phyloP scores from a whole-genome alignment of 2,329 filamentous ascomycete species.

The Mycosphaerelloides madeirae region DNA sequence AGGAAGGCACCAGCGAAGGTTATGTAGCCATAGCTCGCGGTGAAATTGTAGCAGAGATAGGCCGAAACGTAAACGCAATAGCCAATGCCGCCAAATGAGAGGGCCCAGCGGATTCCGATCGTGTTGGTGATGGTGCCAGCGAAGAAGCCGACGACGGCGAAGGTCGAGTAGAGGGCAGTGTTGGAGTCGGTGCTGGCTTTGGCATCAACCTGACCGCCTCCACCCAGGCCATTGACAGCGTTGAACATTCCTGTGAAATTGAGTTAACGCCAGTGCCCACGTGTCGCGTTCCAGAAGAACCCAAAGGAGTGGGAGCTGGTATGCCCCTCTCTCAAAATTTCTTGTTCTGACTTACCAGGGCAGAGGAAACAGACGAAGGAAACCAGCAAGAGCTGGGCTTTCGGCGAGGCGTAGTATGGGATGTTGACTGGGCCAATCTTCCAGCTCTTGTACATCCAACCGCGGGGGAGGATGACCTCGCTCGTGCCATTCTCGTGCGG shows the following conservation, averaged over 20 bases:
- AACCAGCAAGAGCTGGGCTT: conserved; percentile 46
- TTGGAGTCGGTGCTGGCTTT: conserved; percentile 60
- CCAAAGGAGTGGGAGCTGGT: neutral
- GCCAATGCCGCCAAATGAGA: conserved; percentile 69
- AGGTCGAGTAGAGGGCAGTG: conserved; percentile 68
- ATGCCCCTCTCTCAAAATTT: too few relatives aligned
- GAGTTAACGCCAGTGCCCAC: conserved; percentile 1
- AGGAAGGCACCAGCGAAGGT: conserved; percentile 72
- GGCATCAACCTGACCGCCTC: conserved; percentile 44
- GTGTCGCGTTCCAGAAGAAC: neutral
- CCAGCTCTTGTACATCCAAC: conserved; percentile 46
- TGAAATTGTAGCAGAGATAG: conserved; percentile 68
- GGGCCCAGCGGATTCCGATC: conserved; percentile 63
- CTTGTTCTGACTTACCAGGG: conserved; percentile 33
- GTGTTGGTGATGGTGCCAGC: conserved; percentile 71
- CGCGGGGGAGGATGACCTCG: conserved; percentile 29
- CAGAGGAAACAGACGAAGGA: conserved; percentile 52
- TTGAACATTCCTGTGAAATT: conserved; percentile 45
- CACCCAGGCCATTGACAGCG: conserved; percentile 48
- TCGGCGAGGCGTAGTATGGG: conserved; percentile 48
- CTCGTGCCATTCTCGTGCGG: conserved; percentile 3
- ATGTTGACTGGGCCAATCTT: conserved; percentile 40
- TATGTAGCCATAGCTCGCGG: conserved; percentile 62
- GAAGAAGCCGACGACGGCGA: conserved; percentile 61
- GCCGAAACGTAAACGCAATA: conserved; percentile 70